These are phyloP conservation scores for Lupinus albus DNA, from an alignment of 306 rosid species.

Conservation along the genomic window DNA sequence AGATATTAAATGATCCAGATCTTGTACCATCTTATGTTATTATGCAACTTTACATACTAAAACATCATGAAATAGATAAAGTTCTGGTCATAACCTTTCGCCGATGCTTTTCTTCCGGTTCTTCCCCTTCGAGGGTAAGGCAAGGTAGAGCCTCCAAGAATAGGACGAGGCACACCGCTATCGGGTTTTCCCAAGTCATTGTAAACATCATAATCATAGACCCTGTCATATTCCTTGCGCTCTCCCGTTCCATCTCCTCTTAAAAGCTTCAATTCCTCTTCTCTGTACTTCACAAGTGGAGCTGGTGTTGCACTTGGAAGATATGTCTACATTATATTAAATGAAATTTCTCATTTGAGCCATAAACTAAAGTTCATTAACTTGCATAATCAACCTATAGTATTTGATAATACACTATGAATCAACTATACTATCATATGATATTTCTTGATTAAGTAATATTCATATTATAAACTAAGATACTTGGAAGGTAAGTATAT, in stretches of 20 bases:
- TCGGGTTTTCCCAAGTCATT: slow-evolving; percentile 75
- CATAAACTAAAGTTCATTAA: not conserved
- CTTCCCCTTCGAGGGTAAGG: slow-evolving; percentile 95
- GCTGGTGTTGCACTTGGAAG: slow-evolving; percentile 69
- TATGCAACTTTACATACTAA: not conserved
- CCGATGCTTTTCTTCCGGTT: slow-evolving; percentile 64
- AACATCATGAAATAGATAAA: not conserved
- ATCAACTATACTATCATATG: too few species aligned
- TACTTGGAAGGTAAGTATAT: not conserved
- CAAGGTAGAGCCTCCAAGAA: slow-evolving; percentile 67
- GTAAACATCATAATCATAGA: slow-evolving; percentile 73
- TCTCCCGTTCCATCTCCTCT: slow-evolving; percentile 75
- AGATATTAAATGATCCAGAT: too few species aligned
- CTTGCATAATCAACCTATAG: not conserved
- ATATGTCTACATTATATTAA: slow-evolving; percentile 49
- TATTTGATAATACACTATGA: too few species aligned
- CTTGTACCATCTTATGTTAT: too few species aligned
- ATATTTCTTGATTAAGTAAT: too few species aligned
- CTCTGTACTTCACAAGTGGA: slow-evolving; percentile 54
- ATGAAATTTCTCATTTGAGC: not conserved
- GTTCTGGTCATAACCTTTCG: slow-evolving; percentile 44
- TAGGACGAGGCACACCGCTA: slow-evolving; percentile 46
- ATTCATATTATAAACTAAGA: too few species aligned
- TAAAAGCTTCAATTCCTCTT: slow-evolving; percentile 61
- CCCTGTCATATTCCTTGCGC: slow-evolving; percentile 67